Percentiles rank a stretch among this genome's conserved stretches.
phyloP scores from a whole-genome alignment of 371 early-diverging fungal genomes.

The Mucor piriformis region DNA sequence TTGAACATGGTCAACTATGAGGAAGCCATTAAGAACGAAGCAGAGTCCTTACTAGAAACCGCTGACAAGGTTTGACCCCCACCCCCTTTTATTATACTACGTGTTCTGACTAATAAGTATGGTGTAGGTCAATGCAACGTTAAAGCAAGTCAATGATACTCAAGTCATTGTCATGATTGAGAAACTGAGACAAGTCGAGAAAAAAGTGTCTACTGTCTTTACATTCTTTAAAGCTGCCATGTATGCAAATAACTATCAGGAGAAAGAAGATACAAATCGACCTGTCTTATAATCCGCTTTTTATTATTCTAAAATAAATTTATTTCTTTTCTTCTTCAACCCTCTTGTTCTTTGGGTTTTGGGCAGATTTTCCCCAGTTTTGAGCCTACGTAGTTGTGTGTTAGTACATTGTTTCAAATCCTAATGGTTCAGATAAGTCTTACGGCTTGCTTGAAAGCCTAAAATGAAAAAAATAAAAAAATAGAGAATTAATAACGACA shows the following conservation, averaged over 20 bases:
- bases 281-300: constrained; percentile 31
- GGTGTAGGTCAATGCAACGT: constrained; percentile 43
- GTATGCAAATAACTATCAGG: constrained; percentile 28
- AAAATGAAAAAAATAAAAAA: constrained; percentile 10
- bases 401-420: too few species aligned
- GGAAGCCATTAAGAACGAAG: constrained; percentile 44
- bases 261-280: constrained; percentile 30
- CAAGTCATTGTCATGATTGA: constrained; percentile 43
- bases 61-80: constrained; percentile 27
- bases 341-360: constrained; percentile 53
- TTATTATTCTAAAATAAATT: too few species aligned
- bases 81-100: background rate
- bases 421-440: too few species aligned
- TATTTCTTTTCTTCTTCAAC: constrained; percentile 13
- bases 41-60: constrained; percentile 35
- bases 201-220: constrained; percentile 48
- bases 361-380: constrained; percentile 46
- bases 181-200: constrained; percentile 47
- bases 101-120: background rate
- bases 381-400: constrained; percentile 43
- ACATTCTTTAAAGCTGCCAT: constrained; percentile 55
- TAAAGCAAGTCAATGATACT: constrained; percentile 40
- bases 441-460: constrained; percentile 52
- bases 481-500: background rate
- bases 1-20: constrained; percentile 38